Evolutionary conservation across 768 basidiomycete genomes (phyloP).

Genomic region (Mycena metata): DNA sequence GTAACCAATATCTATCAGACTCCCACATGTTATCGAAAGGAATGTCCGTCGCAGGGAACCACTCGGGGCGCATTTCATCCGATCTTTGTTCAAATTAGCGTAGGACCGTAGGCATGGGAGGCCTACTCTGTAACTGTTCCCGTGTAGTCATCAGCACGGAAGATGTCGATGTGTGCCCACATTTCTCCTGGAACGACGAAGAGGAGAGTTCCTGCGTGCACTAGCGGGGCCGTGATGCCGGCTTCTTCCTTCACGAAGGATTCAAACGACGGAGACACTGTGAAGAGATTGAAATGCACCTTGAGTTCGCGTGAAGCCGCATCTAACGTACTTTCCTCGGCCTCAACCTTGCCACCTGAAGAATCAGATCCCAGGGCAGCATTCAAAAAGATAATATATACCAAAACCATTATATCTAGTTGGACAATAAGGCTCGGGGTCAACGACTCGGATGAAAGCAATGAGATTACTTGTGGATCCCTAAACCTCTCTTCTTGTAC

Average conservation of each 20-base stretch:
- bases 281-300: constrained; percentile 48
- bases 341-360: constrained; percentile 82
- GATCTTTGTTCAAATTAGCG: constrained; percentile 60
- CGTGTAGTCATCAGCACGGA: constrained; percentile 69
- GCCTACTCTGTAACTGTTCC: constrained; percentile 78
- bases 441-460: background rate
- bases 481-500: constrained; percentile 85
- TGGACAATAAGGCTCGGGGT: constrained; percentile 3
- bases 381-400: constrained; percentile 32
- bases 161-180: constrained; percentile 80
- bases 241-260: constrained; percentile 74
- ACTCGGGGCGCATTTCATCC: constrained; percentile 90
- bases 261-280: constrained; percentile 4
- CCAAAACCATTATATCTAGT: constrained; percentile 90
- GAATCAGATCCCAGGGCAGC: background rate
- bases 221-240: constrained; percentile 76
- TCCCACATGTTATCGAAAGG: constrained; percentile 76
- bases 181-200: constrained; percentile 69
- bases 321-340: constrained; percentile 73
- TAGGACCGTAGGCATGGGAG: background rate
- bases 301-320: constrained; percentile 85
- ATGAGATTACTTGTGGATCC: constrained; percentile 66
- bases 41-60: constrained; percentile 70
- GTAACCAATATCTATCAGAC: constrained; percentile 78
- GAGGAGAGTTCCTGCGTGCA: constrained; percentile 73